Conservation (phyloP, 1,284 basidiomycete genomes). For the Puccinia sorghi region DNA sequence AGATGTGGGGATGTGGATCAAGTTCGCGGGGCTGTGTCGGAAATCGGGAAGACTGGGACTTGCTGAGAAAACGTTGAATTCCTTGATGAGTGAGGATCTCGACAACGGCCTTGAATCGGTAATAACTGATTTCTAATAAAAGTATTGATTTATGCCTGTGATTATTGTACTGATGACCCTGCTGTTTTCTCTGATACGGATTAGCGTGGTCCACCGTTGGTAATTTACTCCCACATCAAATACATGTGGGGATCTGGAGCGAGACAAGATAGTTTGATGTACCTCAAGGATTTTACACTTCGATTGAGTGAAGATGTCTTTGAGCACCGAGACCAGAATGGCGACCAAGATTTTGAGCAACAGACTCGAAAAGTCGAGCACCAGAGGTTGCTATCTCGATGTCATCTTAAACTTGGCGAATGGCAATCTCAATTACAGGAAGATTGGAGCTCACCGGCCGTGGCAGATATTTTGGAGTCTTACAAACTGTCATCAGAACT, state of each 20-base stretch:
- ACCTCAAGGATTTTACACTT: slow-evolving; percentile 80
- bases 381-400: slow-evolving; percentile 85
- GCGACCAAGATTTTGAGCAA: slow-evolving; percentile 62
- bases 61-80: slow-evolving; percentile 96
- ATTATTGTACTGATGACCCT: slow-evolving; percentile 3
- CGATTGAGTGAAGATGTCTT: slow-evolving; percentile 73
- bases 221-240: slow-evolving; percentile 95
- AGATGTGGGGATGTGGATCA: slow-evolving; percentile 96
- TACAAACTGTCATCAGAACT: slow-evolving; percentile 88
- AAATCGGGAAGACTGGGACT: slow-evolving; percentile 81
- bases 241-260: slow-evolving; percentile 91
- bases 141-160: not conserved
- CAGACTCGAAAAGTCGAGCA: slow-evolving; percentile 71
- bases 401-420: slow-evolving; percentile 93
- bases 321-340: slow-evolving; percentile 60
- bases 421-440: slow-evolving; percentile 82
- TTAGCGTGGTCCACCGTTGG: slow-evolving; percentile 84
- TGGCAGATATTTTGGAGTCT: slow-evolving; percentile 77
- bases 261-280: slow-evolving; percentile 75
- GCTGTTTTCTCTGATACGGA: not conserved
- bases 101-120: slow-evolving; percentile 52
- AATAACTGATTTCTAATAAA: not conserved
- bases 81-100: slow-evolving; percentile 69
- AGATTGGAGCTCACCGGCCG: slow-evolving; percentile 76
- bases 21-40: slow-evolving; percentile 83